Evolutionary conservation across 306 rosid genomes (phyloP), one percentile per base, ranked within the genome.

Genomic region (Elaeagnus macrophylla): DNA sequence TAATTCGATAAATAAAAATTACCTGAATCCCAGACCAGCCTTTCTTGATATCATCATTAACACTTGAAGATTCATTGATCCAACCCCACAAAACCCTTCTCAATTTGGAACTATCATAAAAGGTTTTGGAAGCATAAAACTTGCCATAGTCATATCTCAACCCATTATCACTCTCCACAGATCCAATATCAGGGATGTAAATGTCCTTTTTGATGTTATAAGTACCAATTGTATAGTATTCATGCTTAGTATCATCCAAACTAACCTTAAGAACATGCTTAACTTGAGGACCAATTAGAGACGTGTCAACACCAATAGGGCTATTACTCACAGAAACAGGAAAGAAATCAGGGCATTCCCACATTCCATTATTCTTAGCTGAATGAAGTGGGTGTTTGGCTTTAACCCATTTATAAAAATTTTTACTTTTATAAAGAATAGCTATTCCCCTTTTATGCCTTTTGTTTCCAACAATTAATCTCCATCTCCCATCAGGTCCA

Each of bases 11-110:
- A n/a, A 2, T 3, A 13, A 0, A 25, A 54, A 57, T 62, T 81
- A 84, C 97, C 73, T 89, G 97, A 38, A 89, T 9, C 14, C 97
- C 97, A 6, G 90, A 72, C 97, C 97, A 89, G 36, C 97, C 97
- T 59, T 83, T 85, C 54, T 75, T 77, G 57, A 55, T 36, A 61
- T 89, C 87, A 69, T 67, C 94, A 0, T 3, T 32, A 1, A 46
- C 75, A 20, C 69, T 79, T 7, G 94, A 85, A 14, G 97, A 89
- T 62, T 89, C 95, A 8, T 83, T 89, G 32, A 83, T 66, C 97
- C 97, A 89, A 39, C 95, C 97, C 61, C 80, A 79, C 61, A 86
- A 72, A 14, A 85, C 59, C 53, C 97, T 81, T 56, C 95, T 80
- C 10, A 73, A 73, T 43, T 75, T 77, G 7, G 60, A 61, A 57